Conservation (phyloP, 2,329 filamentous ascomycete genomes). For the Calonectria pteridis region DNA sequence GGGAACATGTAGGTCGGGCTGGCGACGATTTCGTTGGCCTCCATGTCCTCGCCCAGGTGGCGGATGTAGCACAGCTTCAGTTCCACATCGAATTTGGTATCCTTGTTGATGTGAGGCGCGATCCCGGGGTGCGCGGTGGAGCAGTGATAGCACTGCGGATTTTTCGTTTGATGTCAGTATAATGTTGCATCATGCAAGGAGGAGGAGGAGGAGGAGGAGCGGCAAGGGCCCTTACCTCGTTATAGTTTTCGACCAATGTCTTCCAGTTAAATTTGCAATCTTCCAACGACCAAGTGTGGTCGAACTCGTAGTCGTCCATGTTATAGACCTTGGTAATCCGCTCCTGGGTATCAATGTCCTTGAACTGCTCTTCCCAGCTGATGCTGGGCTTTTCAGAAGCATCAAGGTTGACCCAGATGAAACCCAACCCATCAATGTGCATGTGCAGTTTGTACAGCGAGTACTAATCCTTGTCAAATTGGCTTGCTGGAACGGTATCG, state of each 20-base stretch:
- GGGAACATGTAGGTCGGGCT: slow-evolving; percentile 24
- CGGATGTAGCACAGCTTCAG: slow-evolving; percentile 4
- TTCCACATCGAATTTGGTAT: slow-evolving; percentile 18
- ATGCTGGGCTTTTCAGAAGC: slow-evolving; percentile 18
- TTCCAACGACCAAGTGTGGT: slow-evolving; percentile 22
- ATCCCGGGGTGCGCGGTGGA: slow-evolving; percentile 17
- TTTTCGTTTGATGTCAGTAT: neutral
- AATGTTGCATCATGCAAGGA: neutral
- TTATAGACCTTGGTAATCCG: slow-evolving; percentile 11
- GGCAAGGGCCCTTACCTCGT: slow-evolving; percentile 7
- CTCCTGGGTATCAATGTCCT: slow-evolving; percentile 18
- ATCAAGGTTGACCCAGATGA: slow-evolving; percentile 19
- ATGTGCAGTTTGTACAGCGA: slow-evolving; percentile 19
- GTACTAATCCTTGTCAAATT: slow-evolving; percentile 22
- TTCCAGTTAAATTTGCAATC: slow-evolving; percentile 25
- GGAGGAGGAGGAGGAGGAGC: too few relatives aligned
- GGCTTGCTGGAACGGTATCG: slow-evolving; percentile 4
- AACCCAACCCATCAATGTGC: slow-evolving; percentile 15
- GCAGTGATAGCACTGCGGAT: slow-evolving; percentile 22
- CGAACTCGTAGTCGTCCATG: slow-evolving; percentile 17
- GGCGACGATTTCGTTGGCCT: slow-evolving; percentile 8
- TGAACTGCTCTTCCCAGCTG: slow-evolving; percentile 15
- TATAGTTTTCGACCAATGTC: slow-evolving; percentile 23
- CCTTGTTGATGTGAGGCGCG: slow-evolving; percentile 15
- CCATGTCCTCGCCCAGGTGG: slow-evolving; percentile 17